Evolutionary conservation across 129 eudicot genomes (phyloP).

Genomic region (Tagetes patula): DNA sequence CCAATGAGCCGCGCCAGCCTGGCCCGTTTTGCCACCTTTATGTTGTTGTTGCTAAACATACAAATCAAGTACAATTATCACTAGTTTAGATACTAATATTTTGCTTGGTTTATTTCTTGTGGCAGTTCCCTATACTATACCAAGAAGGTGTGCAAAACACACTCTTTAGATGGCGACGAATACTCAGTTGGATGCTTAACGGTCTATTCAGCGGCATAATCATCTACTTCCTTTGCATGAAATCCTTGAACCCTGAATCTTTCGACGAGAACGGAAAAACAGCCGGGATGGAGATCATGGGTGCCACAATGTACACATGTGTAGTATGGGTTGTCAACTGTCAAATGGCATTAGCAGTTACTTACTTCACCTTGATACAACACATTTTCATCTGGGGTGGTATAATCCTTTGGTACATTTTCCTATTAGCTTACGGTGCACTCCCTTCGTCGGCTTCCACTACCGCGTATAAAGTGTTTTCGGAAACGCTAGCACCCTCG

Average conservation of each 20-base stretch:
- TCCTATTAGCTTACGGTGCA: slow-evolving; percentile 52
- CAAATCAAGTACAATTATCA: background rate
- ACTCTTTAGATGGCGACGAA: slow-evolving; percentile 63
- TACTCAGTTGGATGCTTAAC: slow-evolving; percentile 59
- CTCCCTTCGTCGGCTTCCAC: slow-evolving; percentile 39
- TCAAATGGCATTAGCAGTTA: slow-evolving; percentile 60
- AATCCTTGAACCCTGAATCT: slow-evolving; percentile 50
- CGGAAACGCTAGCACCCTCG: slow-evolving; percentile 45
- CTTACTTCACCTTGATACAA: slow-evolving; percentile 60
- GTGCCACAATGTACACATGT: slow-evolving; percentile 60
- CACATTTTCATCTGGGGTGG: slow-evolving; percentile 65
- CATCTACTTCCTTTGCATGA: slow-evolving; percentile 53
- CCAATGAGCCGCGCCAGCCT: background rate
- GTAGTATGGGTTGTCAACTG: slow-evolving; percentile 66
- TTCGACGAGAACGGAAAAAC: slow-evolving; percentile 48
- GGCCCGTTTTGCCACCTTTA: background rate
- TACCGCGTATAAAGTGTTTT: slow-evolving; percentile 47
- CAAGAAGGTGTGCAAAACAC: slow-evolving; percentile 64
- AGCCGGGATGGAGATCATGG: slow-evolving; percentile 46
- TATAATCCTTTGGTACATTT: slow-evolving; percentile 52
- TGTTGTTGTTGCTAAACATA: background rate
- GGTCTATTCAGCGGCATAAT: slow-evolving; percentile 49
- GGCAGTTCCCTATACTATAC: slow-evolving; percentile 62
- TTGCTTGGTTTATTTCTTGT: background rate
- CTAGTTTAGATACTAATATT: background rate